Evolutionary conservation across 148 eudicot species (phyloP).

Genomic region (Drosera capensis): DNA sequence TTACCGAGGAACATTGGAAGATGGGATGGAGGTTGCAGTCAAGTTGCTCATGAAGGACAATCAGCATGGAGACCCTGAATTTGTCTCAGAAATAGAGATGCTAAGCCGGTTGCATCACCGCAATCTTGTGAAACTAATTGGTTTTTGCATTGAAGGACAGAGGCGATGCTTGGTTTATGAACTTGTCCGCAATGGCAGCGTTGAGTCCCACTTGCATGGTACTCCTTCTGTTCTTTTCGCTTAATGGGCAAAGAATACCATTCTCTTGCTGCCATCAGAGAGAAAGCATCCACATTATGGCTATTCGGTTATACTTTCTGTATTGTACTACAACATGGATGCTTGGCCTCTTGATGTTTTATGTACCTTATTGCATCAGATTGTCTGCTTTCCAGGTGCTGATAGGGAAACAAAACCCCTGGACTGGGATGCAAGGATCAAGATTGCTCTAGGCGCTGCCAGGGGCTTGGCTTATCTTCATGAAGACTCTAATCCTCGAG

Average conservation of each 20-base stretch:
- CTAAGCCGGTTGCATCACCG: conserved; percentile 94
- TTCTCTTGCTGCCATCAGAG: background rate
- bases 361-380: background rate
- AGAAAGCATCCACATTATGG: background rate
- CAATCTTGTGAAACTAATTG: conserved; percentile 89
- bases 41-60: conserved; percentile 78
- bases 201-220: conserved; percentile 95
- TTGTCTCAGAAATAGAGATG: conserved; percentile 95
- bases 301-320: background rate
- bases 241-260: background rate
- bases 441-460: conserved; percentile 97
- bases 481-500: conserved; percentile 98
- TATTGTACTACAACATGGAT: too few species aligned
- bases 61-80: conserved; percentile 84
- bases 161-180: conserved; percentile 90
- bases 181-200: conserved; percentile 85
- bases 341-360: background rate
- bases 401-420: conserved; percentile 59
- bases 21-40: conserved; percentile 74
- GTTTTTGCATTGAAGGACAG: conserved; percentile 81
- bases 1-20: conserved; percentile 73
- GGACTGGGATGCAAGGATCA: conserved; percentile 93
- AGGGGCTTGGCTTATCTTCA: conserved; percentile 98
- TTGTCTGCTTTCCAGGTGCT: conserved; percentile 31
- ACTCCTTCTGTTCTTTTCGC: conserved; percentile 3